Percentiles rank a stretch among this genome's conserved stretches.
phyloP scores from a whole-genome alignment of 106 monocot species.

The Posidonia australis region DNA sequence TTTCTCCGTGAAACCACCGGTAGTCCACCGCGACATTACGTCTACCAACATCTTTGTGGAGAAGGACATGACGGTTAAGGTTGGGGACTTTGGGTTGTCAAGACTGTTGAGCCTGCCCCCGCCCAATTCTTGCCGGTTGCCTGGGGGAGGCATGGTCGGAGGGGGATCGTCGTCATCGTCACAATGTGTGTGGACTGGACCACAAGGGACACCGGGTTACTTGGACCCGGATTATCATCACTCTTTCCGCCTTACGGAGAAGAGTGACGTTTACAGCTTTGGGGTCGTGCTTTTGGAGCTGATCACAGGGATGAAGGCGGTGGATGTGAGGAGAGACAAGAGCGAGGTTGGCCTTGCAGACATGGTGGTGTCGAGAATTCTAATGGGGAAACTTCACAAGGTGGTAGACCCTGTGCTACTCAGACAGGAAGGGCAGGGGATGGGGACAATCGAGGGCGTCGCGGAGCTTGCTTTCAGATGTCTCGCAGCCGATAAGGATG shows the following conservation, averaged over 20 bases:
- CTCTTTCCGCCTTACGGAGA: constrained; percentile 63
- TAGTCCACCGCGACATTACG: constrained; percentile 79
- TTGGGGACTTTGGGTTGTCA: constrained; percentile 69
- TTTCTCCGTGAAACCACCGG: constrained; percentile 52
- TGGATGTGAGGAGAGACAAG: constrained; percentile 55
- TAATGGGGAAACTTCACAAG: constrained; percentile 36
- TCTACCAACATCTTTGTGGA: constrained; percentile 72
- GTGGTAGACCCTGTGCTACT: constrained; percentile 51
- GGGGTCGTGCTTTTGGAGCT: constrained; percentile 78
- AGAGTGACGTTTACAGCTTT: constrained; percentile 92
- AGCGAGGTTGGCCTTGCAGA: constrained; percentile 57
- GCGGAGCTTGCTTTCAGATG: constrained; percentile 79
- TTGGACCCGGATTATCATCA: constrained; percentile 77
- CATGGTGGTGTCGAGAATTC: constrained; percentile 61
- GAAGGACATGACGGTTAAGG: constrained; percentile 54
- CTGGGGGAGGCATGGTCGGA: constrained; percentile 5
- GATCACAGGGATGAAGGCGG: constrained; percentile 66
- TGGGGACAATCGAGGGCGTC: constrained; percentile 37
- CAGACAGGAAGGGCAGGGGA: constrained; percentile 12
- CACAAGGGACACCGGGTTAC: constrained; percentile 84
- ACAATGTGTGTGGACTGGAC: constrained; percentile 61
- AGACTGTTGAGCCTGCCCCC: constrained; percentile 31
- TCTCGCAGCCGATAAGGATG: constrained; percentile 71
- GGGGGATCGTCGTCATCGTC: constrained; percentile 5
- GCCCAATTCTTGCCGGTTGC: background rate